phyloP scores from a whole-genome alignment of 2,329 filamentous ascomycete species.

The Fusarium humuli region DNA sequence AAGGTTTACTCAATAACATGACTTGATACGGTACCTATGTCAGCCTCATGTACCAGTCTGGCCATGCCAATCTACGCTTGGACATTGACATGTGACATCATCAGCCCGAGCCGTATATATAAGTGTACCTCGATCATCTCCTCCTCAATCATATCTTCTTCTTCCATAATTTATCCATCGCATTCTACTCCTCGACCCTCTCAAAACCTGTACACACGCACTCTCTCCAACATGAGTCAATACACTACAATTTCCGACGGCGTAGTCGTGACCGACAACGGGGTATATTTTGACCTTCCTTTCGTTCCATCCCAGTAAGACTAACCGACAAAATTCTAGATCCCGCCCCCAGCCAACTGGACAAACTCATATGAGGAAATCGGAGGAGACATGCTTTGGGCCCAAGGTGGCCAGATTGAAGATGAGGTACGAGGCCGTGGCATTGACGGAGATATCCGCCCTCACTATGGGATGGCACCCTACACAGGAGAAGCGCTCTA shows the following conservation, averaged over 20 bases:
- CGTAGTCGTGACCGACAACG: not conserved
- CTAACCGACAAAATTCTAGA: not conserved
- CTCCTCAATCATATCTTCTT: too few species aligned
- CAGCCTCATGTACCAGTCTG: too few species aligned
- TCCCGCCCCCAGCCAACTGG: not conserved
- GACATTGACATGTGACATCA: not conserved
- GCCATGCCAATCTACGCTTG: too few species aligned
- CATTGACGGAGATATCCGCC: not conserved
- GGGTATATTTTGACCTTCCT: not conserved
- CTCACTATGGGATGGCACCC: not conserved
- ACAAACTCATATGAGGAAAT: not conserved
- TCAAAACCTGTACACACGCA: not conserved
- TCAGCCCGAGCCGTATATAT: not conserved
- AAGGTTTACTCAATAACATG: too few species aligned
- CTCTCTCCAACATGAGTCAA: not conserved
- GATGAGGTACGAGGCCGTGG: not conserved
- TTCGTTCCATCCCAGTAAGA: rapidly evolving
- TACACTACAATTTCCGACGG: not conserved
- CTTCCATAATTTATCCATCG: too few species aligned
- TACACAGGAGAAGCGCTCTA: not conserved
- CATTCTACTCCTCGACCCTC: rapidly evolving
- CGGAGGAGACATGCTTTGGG: not conserved
- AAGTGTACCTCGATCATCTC: not conserved
- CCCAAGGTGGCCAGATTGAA: not conserved
- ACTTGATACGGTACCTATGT: too few species aligned